These are phyloP conservation scores for Rhynchosporium graminicola DNA, from an alignment of 2,329 filamentous ascomycete species.

Conservation along the genomic window DNA sequence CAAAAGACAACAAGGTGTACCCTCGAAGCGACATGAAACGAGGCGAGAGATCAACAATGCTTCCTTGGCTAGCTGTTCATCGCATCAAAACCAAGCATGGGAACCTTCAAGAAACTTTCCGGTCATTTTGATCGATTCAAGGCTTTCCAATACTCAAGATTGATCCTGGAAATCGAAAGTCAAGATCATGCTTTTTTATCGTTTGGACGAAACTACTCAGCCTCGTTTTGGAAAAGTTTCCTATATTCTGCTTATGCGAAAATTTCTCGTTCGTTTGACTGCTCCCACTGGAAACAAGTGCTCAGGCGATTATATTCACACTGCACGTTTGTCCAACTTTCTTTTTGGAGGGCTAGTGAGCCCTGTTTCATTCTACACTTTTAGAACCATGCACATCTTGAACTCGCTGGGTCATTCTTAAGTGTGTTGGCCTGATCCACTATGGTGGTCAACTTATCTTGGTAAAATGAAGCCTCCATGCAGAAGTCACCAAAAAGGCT, in stretches of 20 bases:
- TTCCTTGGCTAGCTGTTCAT: conserved; percentile 5
- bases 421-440: background rate
- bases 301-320: background rate
- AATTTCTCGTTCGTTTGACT: conserved; percentile 5
- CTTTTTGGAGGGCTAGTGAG: background rate
- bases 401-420: background rate
- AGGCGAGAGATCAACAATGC: conserved; percentile 10
- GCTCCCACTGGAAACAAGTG: background rate
- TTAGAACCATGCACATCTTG: background rate
- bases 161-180: background rate
- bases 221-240: background rate
- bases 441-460: background rate
- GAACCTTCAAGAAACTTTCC: conserved; percentile 7
- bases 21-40: conserved; percentile 7
- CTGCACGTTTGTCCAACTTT: background rate
- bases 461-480: background rate
- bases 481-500: no score
- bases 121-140: background rate
- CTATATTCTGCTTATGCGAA: conserved; percentile 4
- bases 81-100: background rate
- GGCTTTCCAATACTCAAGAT: background rate
- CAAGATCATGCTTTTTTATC: background rate
- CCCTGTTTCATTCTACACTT: background rate
- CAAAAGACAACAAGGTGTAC: background rate
- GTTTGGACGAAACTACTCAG: background rate